Base-by-base conservation (phyloP, 1,284 basidiomycete species). In the Irpex lacteus region DNA sequence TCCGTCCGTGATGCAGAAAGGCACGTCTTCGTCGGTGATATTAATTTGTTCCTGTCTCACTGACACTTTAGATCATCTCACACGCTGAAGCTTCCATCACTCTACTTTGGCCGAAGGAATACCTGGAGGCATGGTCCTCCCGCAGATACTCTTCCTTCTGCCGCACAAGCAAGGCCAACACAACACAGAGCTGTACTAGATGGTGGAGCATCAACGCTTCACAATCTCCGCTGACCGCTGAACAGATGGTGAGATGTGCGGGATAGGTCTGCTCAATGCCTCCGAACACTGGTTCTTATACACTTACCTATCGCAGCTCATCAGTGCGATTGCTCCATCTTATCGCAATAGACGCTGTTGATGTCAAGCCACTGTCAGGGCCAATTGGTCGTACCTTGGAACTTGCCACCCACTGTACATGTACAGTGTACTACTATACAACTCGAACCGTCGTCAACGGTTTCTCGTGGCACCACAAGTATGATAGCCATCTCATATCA, bases 261-360 rank as follows among this genome's bases (percentile, higher is more conserved):
- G 50, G 18, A 9, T 8, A 52, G 50, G 7, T 21, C 15, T 40
- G 63, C 37, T 63, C 63, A 19, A 44, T 11, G 8, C 40, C 40
- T 11, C 40, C 40, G 40, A 44, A 52, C 50, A 52, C 11, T 40
- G 58, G 49, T 62, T 64, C 61, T 60, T 62, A 52, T 11, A 64
- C 58, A 54, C 57, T 60, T 67, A 13, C 63, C 66, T 67, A 67
- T 67, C 66, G 60, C 54, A 54, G 63, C 9, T 18, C 32, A 67
- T 67, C 66, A 67, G 58, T 61, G 63, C 59, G 18, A 67, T 64
- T 54, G 58, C 15, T 44, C 6, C 18, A 47, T 37, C 38, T 63
- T 63, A 59, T 62, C 59, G 19, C 40, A 15, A 6, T 56, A 57
- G 26, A 40, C 8, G 19, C 40, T 52, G 11, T 61, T 7, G 15